A percentile compares a stretch with the other conserved stretches of the same genome.
Conservation (phyloP, 176 grass and related monocot genomes). For the Bonia amplexicaulis region DNA sequence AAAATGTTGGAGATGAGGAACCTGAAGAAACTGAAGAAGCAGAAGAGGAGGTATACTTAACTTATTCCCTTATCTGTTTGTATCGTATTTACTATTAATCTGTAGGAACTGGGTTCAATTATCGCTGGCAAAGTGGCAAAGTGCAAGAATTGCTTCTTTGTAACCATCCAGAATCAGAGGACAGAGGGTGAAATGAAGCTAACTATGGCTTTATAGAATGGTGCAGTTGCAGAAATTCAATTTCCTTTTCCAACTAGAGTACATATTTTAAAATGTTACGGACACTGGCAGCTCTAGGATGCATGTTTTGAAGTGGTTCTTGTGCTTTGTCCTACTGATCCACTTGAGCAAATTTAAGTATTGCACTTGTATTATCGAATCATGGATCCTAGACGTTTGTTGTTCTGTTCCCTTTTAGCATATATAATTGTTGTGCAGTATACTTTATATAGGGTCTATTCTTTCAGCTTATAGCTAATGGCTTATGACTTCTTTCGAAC, state of each 20-base stretch:
- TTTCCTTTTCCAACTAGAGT: neutral
- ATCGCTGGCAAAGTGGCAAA: neutral
- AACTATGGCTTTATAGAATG: neutral
- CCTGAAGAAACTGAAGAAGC: too few relatives aligned
- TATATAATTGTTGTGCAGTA: neutral
- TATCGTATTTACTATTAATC: neutral
- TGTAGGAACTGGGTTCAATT: neutral
- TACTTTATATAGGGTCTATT: neutral
- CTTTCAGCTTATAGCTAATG: too few relatives aligned
- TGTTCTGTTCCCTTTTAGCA: neutral
- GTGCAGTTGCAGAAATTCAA: neutral
- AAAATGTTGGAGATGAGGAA: too few relatives aligned
- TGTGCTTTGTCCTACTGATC: neutral
- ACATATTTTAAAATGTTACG: neutral
- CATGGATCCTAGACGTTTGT: neutral
- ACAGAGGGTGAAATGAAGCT: neutral
- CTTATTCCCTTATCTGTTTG: neutral
- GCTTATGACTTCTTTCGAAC: too few relatives aligned
- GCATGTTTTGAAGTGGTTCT: neutral
- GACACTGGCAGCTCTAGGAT: neutral
- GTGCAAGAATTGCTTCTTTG: neutral
- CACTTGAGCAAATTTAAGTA: neutral
- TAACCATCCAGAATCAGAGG: neutral
- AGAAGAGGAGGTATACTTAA: constrained; percentile 63
- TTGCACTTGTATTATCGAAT: neutral